Percentiles rank a stretch among this genome's conserved stretches.
phyloP scores from a whole-genome alignment of 2,329 filamentous ascomycete genomes.

The Neophaeococcomyces aloes region DNA sequence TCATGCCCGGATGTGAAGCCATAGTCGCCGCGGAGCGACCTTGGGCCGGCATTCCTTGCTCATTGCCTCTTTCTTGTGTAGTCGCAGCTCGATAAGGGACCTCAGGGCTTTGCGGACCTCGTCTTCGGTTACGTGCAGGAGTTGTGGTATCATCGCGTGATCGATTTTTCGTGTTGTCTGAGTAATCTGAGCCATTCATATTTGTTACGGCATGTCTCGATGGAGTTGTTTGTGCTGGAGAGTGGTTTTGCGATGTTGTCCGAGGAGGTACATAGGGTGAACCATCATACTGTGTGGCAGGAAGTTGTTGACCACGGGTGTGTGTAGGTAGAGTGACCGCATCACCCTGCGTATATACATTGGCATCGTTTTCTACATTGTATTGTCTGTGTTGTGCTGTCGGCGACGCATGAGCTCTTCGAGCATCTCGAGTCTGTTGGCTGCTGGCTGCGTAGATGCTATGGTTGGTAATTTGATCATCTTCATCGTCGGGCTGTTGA shows the following conservation, averaged over 20 bases:
- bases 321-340: slow-evolving; percentile 9
- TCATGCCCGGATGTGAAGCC: slow-evolving; percentile 28
- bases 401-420: slow-evolving; percentile 3
- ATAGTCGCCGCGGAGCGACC: slow-evolving; percentile 33
- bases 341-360: neutral
- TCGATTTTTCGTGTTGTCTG: slow-evolving; percentile 33
- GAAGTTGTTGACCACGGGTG: slow-evolving; percentile 26
- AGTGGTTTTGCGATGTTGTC: slow-evolving; percentile 59
- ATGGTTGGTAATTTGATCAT: neutral
- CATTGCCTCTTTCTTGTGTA: slow-evolving; percentile 31
- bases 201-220: slow-evolving; percentile 32
- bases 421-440: slow-evolving; percentile 4
- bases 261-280: slow-evolving; percentile 67
- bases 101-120: slow-evolving; percentile 38
- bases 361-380: neutral
- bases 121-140: slow-evolving; percentile 36
- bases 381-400: slow-evolving; percentile 1
- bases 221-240: slow-evolving; percentile 27
- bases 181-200: slow-evolving; percentile 30
- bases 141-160: slow-evolving; percentile 26
- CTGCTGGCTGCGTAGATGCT: slow-evolving; percentile 8
- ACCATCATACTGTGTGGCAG: slow-evolving; percentile 43
- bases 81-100: slow-evolving; percentile 33
- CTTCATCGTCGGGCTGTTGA: neutral
- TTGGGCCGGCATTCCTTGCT: slow-evolving; percentile 26